Conservation (phyloP, 1,284 basidiomycete species). For the Athelia sp. region DNA sequence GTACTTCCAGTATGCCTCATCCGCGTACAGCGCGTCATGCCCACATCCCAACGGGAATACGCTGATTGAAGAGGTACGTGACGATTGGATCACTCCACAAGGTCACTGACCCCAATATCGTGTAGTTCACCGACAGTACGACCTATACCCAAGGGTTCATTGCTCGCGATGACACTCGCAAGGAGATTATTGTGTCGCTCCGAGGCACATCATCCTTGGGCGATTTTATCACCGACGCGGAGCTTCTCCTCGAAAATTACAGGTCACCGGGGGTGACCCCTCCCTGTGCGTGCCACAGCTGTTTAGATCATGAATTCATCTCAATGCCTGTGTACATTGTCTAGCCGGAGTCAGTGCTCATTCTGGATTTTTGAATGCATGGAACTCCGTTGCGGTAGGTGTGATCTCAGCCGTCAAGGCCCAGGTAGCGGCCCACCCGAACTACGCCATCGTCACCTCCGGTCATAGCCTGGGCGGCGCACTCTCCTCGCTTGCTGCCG, state of each 20-base stretch:
- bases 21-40: conserved; percentile 9
- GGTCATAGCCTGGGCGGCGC: conserved; percentile 49
- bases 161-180: conserved; percentile 22
- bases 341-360: conserved; percentile 37
- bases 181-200: conserved; percentile 24
- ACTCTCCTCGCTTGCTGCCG: conserved; percentile 36
- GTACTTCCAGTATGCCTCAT: conserved; percentile 24
- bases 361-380: conserved; percentile 40
- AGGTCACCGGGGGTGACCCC: conserved; percentile 29
- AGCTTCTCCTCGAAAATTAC: conserved; percentile 31
- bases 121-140: conserved; percentile 8
- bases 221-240: conserved; percentile 5
- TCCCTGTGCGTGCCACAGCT: conserved; percentile 21
- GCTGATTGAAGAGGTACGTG: conserved; percentile 13
- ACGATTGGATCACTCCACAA: background rate
- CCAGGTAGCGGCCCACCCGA: conserved; percentile 23
- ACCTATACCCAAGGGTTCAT: conserved; percentile 24
- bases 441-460: conserved; percentile 34
- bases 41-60: conserved; percentile 17
- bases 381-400: conserved; percentile 36
- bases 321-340: background rate
- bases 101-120: background rate
- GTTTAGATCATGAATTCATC: background rate
- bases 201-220: conserved; percentile 21
- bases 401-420: conserved; percentile 19